Evolutionary conservation across 805 yeast genomes (phyloP).

Genomic region (Metschnikowia colocasiae): DNA sequence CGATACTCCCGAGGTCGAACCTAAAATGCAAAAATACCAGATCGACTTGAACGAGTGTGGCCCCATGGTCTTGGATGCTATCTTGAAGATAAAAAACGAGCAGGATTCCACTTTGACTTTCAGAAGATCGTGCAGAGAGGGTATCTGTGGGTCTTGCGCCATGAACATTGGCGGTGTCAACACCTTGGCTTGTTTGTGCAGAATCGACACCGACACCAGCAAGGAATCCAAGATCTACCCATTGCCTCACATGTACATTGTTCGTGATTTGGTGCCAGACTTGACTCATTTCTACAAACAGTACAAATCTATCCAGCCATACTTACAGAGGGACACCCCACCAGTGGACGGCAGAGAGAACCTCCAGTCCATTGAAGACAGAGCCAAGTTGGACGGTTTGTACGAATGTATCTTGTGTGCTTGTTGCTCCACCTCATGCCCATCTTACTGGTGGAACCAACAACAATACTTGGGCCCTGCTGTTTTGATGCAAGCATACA

Average conservation of each 20-base stretch:
- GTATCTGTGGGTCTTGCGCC: constrained; percentile 99
- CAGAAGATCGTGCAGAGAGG: constrained; percentile 98
- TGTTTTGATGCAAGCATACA: constrained; percentile 96
- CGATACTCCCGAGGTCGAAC: constrained; percentile 90
- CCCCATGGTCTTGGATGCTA: constrained; percentile 96
- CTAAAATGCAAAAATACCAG: constrained; percentile 76
- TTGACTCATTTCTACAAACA: constrained; percentile 97
- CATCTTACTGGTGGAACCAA: constrained; percentile 99
- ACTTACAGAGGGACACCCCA: constrained; percentile 72
- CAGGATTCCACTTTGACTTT: constrained; percentile 93
- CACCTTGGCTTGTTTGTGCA: constrained; percentile 94
- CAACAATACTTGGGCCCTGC: constrained; percentile 99
- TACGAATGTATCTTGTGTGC: constrained; percentile 98
- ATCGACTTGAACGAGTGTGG: constrained; percentile 90
- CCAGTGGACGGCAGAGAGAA: constrained; percentile 94
- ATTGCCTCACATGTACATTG: constrained; percentile 96
- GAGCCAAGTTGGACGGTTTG: constrained; percentile 93
- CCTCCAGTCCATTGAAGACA: constrained; percentile 85
- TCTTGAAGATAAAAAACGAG: constrained; percentile 92
- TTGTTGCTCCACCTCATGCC: constrained; percentile 98
- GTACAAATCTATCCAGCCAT: constrained; percentile 97
- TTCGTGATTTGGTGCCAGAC: constrained; percentile 96
- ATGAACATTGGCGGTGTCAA: constrained; percentile 98
- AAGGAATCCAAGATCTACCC: constrained; percentile 90
- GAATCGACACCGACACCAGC: constrained; percentile 74